A percentile compares a stretch with the other conserved stretches of the same genome.
These are phyloP conservation scores for Ophiostoma quercus DNA, from an alignment of 2,329 filamentous ascomycete species.

Conservation along the genomic window DNA sequence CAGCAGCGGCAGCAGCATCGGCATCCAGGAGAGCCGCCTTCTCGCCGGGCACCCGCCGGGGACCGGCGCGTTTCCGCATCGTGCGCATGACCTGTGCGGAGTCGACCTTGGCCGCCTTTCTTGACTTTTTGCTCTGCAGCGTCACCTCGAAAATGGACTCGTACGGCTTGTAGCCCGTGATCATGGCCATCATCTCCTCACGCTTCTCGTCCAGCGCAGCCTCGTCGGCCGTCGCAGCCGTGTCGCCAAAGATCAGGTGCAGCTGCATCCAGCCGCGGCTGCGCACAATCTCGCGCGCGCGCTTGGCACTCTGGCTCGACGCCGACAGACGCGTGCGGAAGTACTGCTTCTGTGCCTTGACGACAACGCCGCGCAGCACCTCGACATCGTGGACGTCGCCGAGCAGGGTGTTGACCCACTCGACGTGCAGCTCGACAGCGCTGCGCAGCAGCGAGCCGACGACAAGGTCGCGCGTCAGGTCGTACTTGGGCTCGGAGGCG, in stretches of 20 bases:
- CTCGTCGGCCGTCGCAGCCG: constrained; percentile 43
- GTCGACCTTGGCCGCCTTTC: constrained; percentile 51
- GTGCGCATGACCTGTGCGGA: constrained; percentile 58
- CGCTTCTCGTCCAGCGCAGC: constrained; percentile 50
- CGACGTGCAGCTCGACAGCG: constrained; percentile 66
- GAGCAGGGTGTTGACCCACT: constrained; percentile 77
- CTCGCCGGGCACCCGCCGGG: constrained; percentile 40
- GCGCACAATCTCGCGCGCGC: constrained; percentile 70
- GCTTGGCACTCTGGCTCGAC: constrained; percentile 82
- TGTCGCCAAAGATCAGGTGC: constrained; percentile 66
- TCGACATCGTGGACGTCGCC: constrained; percentile 69
- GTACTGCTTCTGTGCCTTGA: constrained; percentile 90
- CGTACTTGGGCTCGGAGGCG: constrained; percentile 52
- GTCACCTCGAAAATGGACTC: constrained; percentile 98
- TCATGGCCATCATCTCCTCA: constrained; percentile 79
- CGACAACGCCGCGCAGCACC: constrained; percentile 65
- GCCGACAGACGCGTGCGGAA: constrained; percentile 84
- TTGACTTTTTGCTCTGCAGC: constrained; percentile 57
- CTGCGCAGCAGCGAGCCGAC: constrained; percentile 71
- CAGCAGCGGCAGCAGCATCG: constrained; percentile 38
- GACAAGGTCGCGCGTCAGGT: constrained; percentile 74
- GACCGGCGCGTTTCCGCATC: constrained; percentile 63
- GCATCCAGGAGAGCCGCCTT: constrained; percentile 34
- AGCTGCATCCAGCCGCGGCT: constrained; percentile 67
- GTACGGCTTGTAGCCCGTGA: constrained; percentile 80